Base-by-base conservation (phyloP, 2,329 filamentous ascomycete species). In the Waltergamsia citrina region DNA sequence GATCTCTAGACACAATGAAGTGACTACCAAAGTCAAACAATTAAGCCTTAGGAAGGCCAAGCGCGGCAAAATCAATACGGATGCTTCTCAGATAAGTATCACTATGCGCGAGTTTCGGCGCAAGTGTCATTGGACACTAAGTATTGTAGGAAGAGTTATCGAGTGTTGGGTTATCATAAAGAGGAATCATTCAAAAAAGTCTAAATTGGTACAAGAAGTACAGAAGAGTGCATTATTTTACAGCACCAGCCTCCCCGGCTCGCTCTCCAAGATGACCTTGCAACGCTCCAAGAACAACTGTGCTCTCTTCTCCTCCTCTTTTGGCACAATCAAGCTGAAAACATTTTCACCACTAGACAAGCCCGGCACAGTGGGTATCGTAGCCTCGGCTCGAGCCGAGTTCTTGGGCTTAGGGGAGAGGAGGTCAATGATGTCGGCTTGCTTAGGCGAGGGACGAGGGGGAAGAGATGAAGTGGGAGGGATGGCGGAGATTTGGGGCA, bases 271-370 rank as follows among this genome's bases (percentile, higher is more conserved):
- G 18, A 90, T 78, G 29, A 70, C 63, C 75, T 94, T 95, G 51
- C 95, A 74, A 47, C 85, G 76, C 60, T 90, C 81, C 43, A 98
- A 59, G 63, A 95, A 98, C 9, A 80, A 69, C 50, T 74, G 70
- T 11, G 85, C 92, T 48, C 87, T 71, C 63, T 79, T 75, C 70
- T 88, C 83, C 56, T 98, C 92, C 7, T 74, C 75, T 59, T 74
- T 77, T 25, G 81, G 78, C 15, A 94, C 88, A 19, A 69, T 79
- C 33, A 98, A 63, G 48, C 78, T 90, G 54, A 96, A 94, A 1
- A 88, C 64, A 53, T 94, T 93, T 35, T 74, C 62, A 11, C 78
- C 73, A 4, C 64, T 62, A 6, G 68, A 67, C 10, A 73, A 49
- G 5, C 67, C 65, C 4, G 68, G 62, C 17, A 61, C 51, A 16